Conservation (phyloP, 768 basidiomycete species). For the Sarcomyxa edulis region DNA sequence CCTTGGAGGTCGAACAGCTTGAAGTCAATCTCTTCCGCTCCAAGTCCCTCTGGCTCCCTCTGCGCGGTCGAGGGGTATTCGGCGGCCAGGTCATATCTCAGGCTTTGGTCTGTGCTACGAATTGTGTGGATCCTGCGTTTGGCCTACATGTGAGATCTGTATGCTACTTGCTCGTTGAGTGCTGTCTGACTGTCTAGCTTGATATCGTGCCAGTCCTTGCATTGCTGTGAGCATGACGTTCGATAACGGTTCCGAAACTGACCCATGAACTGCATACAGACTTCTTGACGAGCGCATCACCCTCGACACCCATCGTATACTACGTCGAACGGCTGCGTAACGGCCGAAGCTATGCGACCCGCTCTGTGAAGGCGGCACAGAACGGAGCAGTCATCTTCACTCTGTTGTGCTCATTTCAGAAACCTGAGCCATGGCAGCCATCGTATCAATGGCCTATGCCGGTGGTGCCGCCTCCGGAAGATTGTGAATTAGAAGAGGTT, state of each 20-base stretch:
- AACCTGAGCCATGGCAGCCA: conserved; percentile 73
- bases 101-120: conserved; percentile 77
- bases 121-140: conserved; percentile 60
- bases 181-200: too few species aligned
- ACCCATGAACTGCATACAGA: conserved; percentile 35
- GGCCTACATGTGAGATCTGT: conserved; percentile 70
- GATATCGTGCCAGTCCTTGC: too few species aligned
- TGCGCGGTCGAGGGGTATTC: conserved; percentile 66
- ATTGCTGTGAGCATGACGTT: too few species aligned
- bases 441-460: conserved; percentile 68
- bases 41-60: conserved; percentile 63
- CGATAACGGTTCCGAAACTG: background rate
- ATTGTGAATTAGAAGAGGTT: conserved; percentile 59
- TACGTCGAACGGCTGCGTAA: conserved; percentile 72
- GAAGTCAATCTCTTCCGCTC: conserved; percentile 78
- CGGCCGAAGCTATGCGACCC: conserved; percentile 70
- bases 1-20: conserved; percentile 73
- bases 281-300: conserved; percentile 72
- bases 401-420: conserved; percentile 79
- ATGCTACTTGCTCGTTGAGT: too few species aligned
- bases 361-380: conserved; percentile 55
- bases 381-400: conserved; percentile 46
- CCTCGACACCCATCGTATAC: conserved; percentile 71
- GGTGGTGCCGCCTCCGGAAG: conserved; percentile 42
- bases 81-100: conserved; percentile 91